Evolutionary conservation across 805 yeast species (phyloP).

Genomic region (Suhomyces sp.): DNA sequence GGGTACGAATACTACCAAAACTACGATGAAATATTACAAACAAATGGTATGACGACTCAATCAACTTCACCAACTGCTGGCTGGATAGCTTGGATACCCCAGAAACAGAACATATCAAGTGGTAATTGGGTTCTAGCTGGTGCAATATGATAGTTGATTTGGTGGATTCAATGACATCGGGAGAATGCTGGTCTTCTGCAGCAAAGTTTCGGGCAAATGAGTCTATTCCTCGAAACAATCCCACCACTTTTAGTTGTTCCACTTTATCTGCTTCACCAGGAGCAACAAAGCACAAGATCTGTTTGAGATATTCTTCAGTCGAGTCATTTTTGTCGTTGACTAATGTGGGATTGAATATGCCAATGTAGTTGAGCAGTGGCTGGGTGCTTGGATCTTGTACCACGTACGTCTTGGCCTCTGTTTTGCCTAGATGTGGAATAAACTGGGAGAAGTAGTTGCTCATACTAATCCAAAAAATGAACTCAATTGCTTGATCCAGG

Average conservation of each 20-base stretch:
- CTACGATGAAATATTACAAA: conserved; percentile 30
- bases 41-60: conserved; percentile 19
- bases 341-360: conserved; percentile 33
- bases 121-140: conserved; percentile 24
- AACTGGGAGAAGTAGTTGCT: conserved; percentile 30
- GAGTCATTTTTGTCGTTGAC: conserved; percentile 23
- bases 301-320: conserved; percentile 29
- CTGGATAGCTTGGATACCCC: conserved; percentile 16
- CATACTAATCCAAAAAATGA: too few relatives aligned
- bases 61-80: conserved; percentile 24
- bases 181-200: not conserved
- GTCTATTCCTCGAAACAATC: conserved; percentile 36
- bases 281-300: conserved; percentile 31
- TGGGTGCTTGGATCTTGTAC: conserved; percentile 3
- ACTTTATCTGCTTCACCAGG: conserved; percentile 7
- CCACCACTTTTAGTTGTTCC: conserved; percentile 31
- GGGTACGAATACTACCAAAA: conserved; percentile 14
- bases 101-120: conserved; percentile 27
- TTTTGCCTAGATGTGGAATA: conserved; percentile 25
- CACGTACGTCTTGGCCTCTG: conserved; percentile 1
- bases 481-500: too few relatives aligned
- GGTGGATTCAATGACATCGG: conserved; percentile 22
- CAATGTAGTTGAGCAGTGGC: conserved; percentile 19
- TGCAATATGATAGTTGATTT: conserved; percentile 25
- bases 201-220: conserved; percentile 29